These are phyloP conservation scores for Hydnomerulius pinastri DNA, from an alignment of 768 basidiomycete genomes.

Conservation along the genomic window DNA sequence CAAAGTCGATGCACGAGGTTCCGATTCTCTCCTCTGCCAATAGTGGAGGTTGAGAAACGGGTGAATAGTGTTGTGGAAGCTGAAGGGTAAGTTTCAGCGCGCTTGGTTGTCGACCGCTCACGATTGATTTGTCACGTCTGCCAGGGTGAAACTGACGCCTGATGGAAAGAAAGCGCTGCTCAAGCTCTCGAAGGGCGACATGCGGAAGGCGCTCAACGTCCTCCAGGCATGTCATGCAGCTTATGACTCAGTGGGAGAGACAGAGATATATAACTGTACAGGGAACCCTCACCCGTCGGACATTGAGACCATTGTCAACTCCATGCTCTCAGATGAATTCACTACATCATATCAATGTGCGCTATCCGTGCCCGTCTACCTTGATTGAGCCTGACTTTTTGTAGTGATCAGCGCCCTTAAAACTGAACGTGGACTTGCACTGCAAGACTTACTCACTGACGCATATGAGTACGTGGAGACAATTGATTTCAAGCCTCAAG, in stretches of 20 bases:
- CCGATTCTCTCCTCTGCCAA: conserved; percentile 91
- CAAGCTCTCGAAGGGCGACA: conserved; percentile 95
- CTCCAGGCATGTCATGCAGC: conserved; percentile 98
- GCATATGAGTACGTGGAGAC: conserved; percentile 89
- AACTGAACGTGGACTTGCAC: conserved; percentile 87
- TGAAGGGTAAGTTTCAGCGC: conserved; percentile 63
- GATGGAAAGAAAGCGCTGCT: conserved; percentile 89
- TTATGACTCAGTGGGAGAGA: conserved; percentile 85
- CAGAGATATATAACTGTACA: conserved; percentile 94
- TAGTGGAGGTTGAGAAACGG: conserved; percentile 81
- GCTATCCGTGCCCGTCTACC: conserved; percentile 19
- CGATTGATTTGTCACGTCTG: conserved; percentile 1
- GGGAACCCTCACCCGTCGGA: conserved; percentile 95
- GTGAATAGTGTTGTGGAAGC: conserved; percentile 75
- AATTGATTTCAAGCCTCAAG: conserved; percentile 82
- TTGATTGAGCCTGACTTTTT: neutral
- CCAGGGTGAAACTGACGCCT: conserved; percentile 80
- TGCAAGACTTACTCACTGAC: conserved; percentile 92
- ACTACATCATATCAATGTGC: conserved; percentile 84
- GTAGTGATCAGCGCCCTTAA: conserved; percentile 87
- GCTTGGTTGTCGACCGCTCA: neutral
- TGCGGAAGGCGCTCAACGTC: conserved; percentile 95
- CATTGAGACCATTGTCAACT: conserved; percentile 89
- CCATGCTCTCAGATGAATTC: conserved; percentile 96
- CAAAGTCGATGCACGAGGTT: conserved; percentile 98